Percentiles rank a stretch among this genome's conserved stretches.
These are phyloP conservation scores for Acer saccharum DNA, from an alignment of 345 rosid species.

Conservation along the genomic window DNA sequence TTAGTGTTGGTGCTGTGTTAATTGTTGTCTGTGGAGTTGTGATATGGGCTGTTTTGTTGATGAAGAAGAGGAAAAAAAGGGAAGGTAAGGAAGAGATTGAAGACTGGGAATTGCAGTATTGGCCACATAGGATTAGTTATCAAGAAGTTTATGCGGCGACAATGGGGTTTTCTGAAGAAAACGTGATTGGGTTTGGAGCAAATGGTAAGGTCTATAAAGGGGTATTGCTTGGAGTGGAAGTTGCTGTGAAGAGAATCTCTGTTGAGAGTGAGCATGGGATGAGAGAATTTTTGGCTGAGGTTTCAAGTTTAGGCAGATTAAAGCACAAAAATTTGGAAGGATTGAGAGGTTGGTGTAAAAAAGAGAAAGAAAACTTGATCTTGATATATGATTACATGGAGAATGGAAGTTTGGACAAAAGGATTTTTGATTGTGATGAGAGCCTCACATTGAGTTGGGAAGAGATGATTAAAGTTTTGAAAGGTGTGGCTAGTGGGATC, in stretches of 20 bases:
- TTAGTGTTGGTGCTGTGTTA: too few relatives aligned
- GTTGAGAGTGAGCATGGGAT: conserved; percentile 23
- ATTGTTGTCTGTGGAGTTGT: too few relatives aligned
- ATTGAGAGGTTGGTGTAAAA: conserved; percentile 33
- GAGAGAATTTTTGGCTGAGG: conserved; percentile 33
- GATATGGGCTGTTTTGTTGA: too few relatives aligned
- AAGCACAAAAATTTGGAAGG: conserved; percentile 36
- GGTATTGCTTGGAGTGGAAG: conserved; percentile 16
- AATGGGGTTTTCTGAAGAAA: conserved; percentile 31
- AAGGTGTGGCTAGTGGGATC: conserved; percentile 31
- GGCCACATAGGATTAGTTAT: too few relatives aligned
- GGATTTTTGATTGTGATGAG: conserved; percentile 22
- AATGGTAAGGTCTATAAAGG: conserved; percentile 43
- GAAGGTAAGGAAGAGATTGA: too few relatives aligned
- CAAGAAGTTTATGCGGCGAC: too few relatives aligned
- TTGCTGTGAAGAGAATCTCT: conserved; percentile 30
- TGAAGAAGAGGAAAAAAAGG: too few relatives aligned
- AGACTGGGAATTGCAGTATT: too few relatives aligned
- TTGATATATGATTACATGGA: conserved; percentile 38
- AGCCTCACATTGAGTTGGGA: conserved; percentile 28
- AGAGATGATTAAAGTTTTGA: conserved; percentile 29
- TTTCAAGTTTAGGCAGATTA: conserved; percentile 34
- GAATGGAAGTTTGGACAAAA: conserved; percentile 38
- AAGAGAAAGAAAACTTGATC: conserved; percentile 28
- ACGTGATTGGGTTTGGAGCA: conserved; percentile 38